phyloP scores from a whole-genome alignment of 176 grass and related monocot species.

The Rhipidocladum racemiflorum region DNA sequence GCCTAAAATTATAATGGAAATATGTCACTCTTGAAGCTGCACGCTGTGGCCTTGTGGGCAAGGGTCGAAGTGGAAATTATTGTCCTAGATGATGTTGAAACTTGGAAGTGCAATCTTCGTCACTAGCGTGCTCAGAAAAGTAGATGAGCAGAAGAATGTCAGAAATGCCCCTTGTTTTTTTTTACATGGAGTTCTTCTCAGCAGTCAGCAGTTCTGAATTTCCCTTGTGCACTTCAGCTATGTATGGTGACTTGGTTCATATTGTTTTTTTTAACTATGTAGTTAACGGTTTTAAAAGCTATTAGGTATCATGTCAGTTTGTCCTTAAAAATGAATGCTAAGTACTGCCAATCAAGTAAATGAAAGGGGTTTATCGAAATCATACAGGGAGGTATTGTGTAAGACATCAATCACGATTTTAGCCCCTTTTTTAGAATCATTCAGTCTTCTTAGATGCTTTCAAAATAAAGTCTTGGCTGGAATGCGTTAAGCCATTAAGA shows the following conservation, averaged over 20 bases:
- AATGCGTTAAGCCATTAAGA: not conserved
- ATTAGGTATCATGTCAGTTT: slow-evolving; percentile 10
- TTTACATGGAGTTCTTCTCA: not conserved
- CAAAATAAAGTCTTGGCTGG: not conserved
- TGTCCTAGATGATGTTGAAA: slow-evolving; percentile 29
- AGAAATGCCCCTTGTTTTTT: not conserved
- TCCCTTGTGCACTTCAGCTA: not conserved
- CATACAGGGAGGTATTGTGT: not conserved
- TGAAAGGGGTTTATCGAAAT: not conserved
- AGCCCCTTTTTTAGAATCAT: not conserved
- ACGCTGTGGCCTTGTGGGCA: not conserved
- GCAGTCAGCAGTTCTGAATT: not conserved
- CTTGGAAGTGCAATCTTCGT: slow-evolving; percentile 43
- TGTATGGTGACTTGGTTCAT: not conserved
- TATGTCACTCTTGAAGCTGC: slow-evolving; percentile 10
- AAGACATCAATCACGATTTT: not conserved
- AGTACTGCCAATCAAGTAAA: not conserved
- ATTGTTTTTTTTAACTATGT: not conserved
- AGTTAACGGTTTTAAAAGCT: not conserved
- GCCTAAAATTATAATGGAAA: not conserved
- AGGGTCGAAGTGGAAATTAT: slow-evolving; percentile 28
- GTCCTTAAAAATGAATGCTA: slow-evolving; percentile 10
- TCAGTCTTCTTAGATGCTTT: not conserved
- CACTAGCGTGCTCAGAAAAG: slow-evolving; percentile 31
- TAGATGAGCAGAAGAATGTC: slow-evolving; percentile 28